Evolutionary conservation across 139 green algal genomes (phyloP).

Genomic region (Edaphochlamys debaryana): DNA sequence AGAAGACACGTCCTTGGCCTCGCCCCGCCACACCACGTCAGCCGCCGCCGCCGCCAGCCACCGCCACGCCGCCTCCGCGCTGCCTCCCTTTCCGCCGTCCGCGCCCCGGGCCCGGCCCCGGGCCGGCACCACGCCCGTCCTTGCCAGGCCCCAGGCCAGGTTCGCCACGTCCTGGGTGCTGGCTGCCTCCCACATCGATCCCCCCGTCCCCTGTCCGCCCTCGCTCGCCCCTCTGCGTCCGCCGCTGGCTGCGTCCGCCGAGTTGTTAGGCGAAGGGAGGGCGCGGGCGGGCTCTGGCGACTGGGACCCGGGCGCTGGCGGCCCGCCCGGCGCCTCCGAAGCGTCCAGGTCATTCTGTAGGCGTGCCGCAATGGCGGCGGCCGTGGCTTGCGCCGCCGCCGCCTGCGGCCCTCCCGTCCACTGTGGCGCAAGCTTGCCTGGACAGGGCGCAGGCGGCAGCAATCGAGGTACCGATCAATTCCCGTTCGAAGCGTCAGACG

Average conservation of each 20-base stretch:
- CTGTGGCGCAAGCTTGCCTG: too few species aligned
- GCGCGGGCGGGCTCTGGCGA: too few species aligned
- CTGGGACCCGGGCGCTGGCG: not conserved
- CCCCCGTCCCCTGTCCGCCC: not conserved
- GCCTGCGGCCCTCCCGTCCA: not conserved
- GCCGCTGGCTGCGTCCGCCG: too few species aligned
- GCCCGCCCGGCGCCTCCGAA: not conserved
- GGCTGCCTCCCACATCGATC: not conserved
- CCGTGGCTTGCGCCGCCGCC: not conserved
- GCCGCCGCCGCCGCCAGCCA: constrained; percentile 15
- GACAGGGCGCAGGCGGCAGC: too few species aligned
- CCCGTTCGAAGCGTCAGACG: too few species aligned
- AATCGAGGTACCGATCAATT: too few species aligned
- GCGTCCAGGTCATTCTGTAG: not conserved
- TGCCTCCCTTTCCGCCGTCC: not conserved
- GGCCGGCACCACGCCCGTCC: too few species aligned
- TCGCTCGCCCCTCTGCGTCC: not conserved
- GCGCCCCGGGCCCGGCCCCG: not conserved
- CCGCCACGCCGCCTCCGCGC: not conserved
- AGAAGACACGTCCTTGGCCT: constrained; percentile 13
- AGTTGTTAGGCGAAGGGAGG: too few species aligned
- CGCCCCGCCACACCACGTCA: constrained; percentile 23
- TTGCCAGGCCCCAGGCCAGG: constrained; percentile 15
- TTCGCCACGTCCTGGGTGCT: constrained; percentile 8
- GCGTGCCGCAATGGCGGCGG: not conserved